Evolutionary conservation across 371 early-diverging fungal species (phyloP), one percentile per base, ranked within the genome.

Genomic region (Syncephalis fuscata): DNA sequence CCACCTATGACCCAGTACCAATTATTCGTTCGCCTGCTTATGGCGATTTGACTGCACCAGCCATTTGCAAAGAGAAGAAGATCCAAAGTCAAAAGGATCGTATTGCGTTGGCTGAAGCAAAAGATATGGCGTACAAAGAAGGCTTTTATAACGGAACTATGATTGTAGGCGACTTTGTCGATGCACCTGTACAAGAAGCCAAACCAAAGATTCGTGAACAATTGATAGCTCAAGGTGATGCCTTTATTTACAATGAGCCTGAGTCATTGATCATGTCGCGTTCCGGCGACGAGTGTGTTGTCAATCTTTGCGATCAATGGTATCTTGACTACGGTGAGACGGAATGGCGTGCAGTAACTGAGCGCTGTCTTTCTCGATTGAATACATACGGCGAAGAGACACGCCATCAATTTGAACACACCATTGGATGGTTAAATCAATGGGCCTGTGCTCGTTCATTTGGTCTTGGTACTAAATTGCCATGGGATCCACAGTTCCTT

Each of bases 401-500:
- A 20, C 78, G 88, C 52, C 65, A 90, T 60, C 82, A 82, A 40
- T 87, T 99, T 45, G 71, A 84, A 54, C 74, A 79, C 50, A 89
- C 85, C 22, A 68, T 99, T 44, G 92, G 78, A 49, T 98, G 99
- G 99, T 76, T 99, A 52, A 74, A 85, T 66, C 82, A 99, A 65
- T 99, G 99, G 99, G 99, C 98, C 2, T 99, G 98, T 67, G 89
- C 92, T 36, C 76, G 99, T 53, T 79, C 85, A 47, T 99, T 91
- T 57, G 99, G 99, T 48, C 75, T 99, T 42, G 99, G 99, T 48
- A 84, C 88, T 53, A 80, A 76, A 49, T 65, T 99, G 50, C 99
- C 99, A 20, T 99, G 97, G 96, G 99, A 99, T 66, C 67, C 76
- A 23, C 71, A 84, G 61, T 95, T 81, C 70, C 70, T 99, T 59